phyloP scores from a whole-genome alignment of 441 rosid species.

The Gossypium davidsonii region DNA sequence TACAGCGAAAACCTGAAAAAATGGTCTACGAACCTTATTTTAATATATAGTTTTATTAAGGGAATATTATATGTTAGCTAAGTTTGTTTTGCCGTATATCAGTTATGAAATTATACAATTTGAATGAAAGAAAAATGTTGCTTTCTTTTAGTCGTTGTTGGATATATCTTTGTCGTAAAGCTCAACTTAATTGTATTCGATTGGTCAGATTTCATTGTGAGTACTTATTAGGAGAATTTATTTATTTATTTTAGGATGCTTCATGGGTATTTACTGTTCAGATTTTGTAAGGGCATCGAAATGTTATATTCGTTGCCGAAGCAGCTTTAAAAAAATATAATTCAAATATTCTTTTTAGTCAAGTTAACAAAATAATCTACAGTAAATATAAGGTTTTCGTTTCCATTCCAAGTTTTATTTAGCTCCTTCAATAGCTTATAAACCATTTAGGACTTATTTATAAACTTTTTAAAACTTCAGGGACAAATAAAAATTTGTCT shows the following conservation, averaged over 20 bases:
- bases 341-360: too few species aligned
- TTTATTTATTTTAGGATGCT: neutral
- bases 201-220: neutral
- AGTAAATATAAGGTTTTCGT: too few species aligned
- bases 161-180: constrained; percentile 1
- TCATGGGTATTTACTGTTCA: neutral
- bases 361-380: too few species aligned
- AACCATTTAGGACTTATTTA: too few species aligned
- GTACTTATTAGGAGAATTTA: neutral
- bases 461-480: too few species aligned
- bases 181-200: neutral
- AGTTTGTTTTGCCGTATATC: neutral
- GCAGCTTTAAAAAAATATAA: too few species aligned
- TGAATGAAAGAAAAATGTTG: neutral
- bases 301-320: too few species aligned
- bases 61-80: neutral
- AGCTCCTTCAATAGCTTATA: too few species aligned
- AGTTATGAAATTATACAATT: neutral
- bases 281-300: too few species aligned
- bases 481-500: too few species aligned
- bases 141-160: neutral
- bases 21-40: neutral
- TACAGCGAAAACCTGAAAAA: neutral
- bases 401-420: too few species aligned
- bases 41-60: neutral